Evolutionary conservation across 2,329 filamentous ascomycete species (phyloP).

Genomic region (Sporothrix mexicana): DNA sequence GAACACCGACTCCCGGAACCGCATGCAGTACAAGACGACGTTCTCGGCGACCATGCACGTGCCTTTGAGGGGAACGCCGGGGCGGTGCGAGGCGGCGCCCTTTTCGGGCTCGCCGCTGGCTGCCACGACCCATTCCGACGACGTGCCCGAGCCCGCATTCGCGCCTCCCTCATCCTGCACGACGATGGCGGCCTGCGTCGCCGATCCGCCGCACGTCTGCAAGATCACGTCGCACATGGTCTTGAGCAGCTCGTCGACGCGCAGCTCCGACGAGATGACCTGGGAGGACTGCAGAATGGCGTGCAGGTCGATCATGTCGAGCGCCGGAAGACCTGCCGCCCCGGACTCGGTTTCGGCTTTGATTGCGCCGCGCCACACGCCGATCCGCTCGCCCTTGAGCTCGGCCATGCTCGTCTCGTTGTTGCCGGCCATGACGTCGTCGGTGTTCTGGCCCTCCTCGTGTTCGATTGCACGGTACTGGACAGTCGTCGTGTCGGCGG

Average conservation of each 20-base stretch:
- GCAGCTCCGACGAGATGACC: slow-evolving; percentile 77
- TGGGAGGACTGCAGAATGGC: slow-evolving; percentile 80
- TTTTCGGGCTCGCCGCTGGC: slow-evolving; percentile 74
- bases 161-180: slow-evolving; percentile 68
- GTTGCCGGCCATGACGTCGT: slow-evolving; percentile 47
- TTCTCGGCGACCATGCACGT: slow-evolving; percentile 76
- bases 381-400: slow-evolving; percentile 63
- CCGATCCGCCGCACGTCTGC: slow-evolving; percentile 74
- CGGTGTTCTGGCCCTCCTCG: slow-evolving; percentile 53
- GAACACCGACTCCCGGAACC: slow-evolving; percentile 77
- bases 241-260: slow-evolving; percentile 75
- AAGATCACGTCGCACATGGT: slow-evolving; percentile 84
- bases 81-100: slow-evolving; percentile 69
- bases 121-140: slow-evolving; percentile 71
- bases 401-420: slow-evolving; percentile 53
- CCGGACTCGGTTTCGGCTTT: slow-evolving; percentile 54
- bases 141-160: too few relatives aligned
- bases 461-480: slow-evolving; percentile 56
- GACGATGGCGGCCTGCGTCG: slow-evolving; percentile 74
- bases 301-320: slow-evolving; percentile 83
- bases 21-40: slow-evolving; percentile 75
- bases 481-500: slow-evolving; percentile 59
- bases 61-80: slow-evolving; percentile 67
- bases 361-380: slow-evolving; percentile 68
- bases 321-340: slow-evolving; percentile 69